These are phyloP conservation scores for Coleophoma crateriformis DNA, from an alignment of 2,329 filamentous ascomycete species.

Conservation along the genomic window DNA sequence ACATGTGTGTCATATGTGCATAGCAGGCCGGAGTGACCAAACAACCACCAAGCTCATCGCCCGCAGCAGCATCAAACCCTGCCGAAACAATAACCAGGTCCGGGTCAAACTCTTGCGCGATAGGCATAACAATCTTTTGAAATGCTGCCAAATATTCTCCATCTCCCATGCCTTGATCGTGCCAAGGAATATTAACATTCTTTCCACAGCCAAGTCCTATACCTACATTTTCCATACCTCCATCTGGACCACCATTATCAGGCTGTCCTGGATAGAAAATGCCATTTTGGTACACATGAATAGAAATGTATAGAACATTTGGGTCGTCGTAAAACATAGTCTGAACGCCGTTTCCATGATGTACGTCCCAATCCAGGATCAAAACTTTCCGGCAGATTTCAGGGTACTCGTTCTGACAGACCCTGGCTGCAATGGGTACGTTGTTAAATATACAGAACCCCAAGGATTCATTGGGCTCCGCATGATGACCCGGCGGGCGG, in stretches of 20 bases:
- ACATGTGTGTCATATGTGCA: constrained; percentile 98
- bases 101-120: constrained; percentile 87
- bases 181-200: constrained; percentile 65
- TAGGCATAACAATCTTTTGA: constrained; percentile 93
- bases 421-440: constrained; percentile 84
- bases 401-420: constrained; percentile 78
- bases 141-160: constrained; percentile 97
- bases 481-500: constrained; percentile 90
- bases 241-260: constrained; percentile 55
- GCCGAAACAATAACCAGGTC: constrained; percentile 94
- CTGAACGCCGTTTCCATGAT: constrained; percentile 86
- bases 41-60: constrained; percentile 88
- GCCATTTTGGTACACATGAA: constrained; percentile 83
- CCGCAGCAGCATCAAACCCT: constrained; percentile 91
- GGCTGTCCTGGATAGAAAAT: constrained; percentile 75
- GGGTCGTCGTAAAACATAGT: constrained; percentile 94
- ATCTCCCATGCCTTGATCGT: constrained; percentile 79
- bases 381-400: constrained; percentile 81
- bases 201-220: constrained; percentile 48
- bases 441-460: constrained; percentile 99
- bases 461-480: constrained; percentile 78
- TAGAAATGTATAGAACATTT: constrained; percentile 90
- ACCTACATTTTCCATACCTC: constrained; percentile 55
- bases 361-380: constrained; percentile 87
- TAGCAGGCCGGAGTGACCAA: constrained; percentile 89